phyloP scores from a whole-genome alignment of 805 yeast genomes.

The Candida maesae region DNA sequence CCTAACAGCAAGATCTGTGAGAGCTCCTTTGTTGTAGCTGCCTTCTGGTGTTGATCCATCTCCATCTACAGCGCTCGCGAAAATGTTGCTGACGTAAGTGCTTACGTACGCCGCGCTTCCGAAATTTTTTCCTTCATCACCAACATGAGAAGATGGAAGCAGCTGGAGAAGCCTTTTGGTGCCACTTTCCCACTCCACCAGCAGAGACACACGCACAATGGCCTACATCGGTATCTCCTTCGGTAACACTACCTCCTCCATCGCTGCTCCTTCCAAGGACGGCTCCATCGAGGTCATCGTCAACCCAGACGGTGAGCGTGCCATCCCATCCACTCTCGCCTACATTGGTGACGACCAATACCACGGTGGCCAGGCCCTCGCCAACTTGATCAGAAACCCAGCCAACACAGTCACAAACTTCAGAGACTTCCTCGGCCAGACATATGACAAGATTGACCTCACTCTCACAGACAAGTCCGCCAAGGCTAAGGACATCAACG shows the following conservation, averaged over 20 bases:
- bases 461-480: constrained; percentile 63
- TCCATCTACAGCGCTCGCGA: too few species aligned
- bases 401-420: constrained; percentile 82
- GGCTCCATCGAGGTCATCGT: constrained; percentile 97
- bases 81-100: neutral
- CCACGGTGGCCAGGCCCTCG: constrained; percentile 94
- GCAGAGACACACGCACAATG: constrained; percentile 19
- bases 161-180: neutral
- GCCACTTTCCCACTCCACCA: neutral
- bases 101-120: too few species aligned
- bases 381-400: constrained; percentile 89
- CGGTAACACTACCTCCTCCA: constrained; percentile 94
- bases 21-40: too few species aligned
- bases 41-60: too few species aligned
- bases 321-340: constrained; percentile 88
- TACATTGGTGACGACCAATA: constrained; percentile 94
- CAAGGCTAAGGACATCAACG: constrained; percentile 59
- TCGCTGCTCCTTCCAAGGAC: constrained; percentile 80
- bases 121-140: neutral
- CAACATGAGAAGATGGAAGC: neutral
- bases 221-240: constrained; percentile 88
- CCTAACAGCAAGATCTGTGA: too few species aligned
- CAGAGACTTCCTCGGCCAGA: constrained; percentile 86
- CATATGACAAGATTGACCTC: constrained; percentile 66
- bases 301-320: constrained; percentile 98